phyloP scores from a whole-genome alignment of 2,329 filamentous ascomycete genomes.

The Penicillium fuscoglaucum region DNA sequence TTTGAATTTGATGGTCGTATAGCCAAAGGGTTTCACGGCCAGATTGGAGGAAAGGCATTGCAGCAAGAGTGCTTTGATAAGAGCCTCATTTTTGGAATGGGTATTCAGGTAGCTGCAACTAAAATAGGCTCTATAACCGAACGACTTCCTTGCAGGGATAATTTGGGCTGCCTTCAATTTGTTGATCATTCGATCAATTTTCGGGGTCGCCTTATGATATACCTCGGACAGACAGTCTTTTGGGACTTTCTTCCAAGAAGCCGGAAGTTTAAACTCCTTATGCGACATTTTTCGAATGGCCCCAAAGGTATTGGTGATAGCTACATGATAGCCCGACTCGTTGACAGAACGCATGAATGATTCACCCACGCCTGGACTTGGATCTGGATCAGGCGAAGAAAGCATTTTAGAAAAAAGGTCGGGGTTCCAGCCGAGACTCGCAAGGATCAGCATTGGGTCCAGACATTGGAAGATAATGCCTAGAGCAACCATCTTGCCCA shows the following conservation, averaged over 20 bases:
- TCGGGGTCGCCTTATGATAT: background rate
- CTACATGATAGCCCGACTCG: conserved; percentile 49
- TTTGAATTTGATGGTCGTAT: background rate
- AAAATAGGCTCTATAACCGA: conserved; percentile 13
- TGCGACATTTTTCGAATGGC: background rate
- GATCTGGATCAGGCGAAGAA: background rate
- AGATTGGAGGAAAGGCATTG: conserved; percentile 51
- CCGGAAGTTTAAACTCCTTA: background rate
- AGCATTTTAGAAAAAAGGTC: conserved; percentile 25
- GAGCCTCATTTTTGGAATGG: conserved; percentile 44
- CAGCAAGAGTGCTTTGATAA: conserved; percentile 51
- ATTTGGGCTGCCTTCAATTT: background rate
- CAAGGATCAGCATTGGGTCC: conserved; percentile 52
- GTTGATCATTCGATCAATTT: background rate
- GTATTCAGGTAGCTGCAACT: conserved; percentile 44
- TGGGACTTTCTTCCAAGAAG: background rate
- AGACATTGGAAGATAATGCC: conserved; percentile 55
- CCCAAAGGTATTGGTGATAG: conserved; percentile 46
- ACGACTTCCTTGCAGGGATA: background rate
- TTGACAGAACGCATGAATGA: conserved; percentile 9
- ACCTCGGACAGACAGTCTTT: background rate
- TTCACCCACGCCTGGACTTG: background rate
- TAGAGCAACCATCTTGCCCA: conserved; percentile 53
- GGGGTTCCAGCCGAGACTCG: conserved; percentile 35
- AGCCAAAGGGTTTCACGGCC: conserved; percentile 25